These are phyloP conservation scores for Backusella tuberculispora DNA, from an alignment of 192 early-diverging fungal species.

Conservation along the genomic window DNA sequence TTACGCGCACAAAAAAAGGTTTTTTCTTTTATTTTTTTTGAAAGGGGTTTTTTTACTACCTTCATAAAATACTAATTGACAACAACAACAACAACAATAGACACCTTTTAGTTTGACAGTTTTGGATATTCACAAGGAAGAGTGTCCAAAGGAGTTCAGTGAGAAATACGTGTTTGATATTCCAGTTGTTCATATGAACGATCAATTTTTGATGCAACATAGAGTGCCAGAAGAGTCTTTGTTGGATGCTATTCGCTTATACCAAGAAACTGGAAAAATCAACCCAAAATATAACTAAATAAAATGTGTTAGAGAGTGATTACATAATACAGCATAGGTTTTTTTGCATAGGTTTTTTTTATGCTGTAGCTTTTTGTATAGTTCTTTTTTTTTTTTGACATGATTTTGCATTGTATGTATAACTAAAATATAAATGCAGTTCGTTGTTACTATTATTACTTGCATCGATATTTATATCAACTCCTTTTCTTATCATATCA, in stretches of 20 bases:
- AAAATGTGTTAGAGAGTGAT: too few relatives aligned
- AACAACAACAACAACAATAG: conserved; percentile 8
- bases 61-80: background rate
- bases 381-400: too few relatives aligned
- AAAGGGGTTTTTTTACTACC: too few relatives aligned
- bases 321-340: too few relatives aligned
- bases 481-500: too few relatives aligned
- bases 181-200: conserved; percentile 56
- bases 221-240: conserved; percentile 47
- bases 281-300: background rate
- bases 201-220: conserved; percentile 50
- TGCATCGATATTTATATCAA: too few relatives aligned
- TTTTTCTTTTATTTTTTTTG: background rate
- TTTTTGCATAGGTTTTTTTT: too few relatives aligned
- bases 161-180: conserved; percentile 60
- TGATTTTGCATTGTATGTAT: too few relatives aligned
- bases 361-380: too few relatives aligned
- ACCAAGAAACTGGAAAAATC: conserved; percentile 35
- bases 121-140: conserved; percentile 35
- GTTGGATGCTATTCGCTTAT: conserved; percentile 38
- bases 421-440: too few relatives aligned
- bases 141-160: conserved; percentile 44
- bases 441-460: too few relatives aligned
- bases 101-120: conserved; percentile 37
- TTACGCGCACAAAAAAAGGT: conserved; percentile 51